A percentile compares a stretch with the other conserved stretches of the same genome.
Evolutionary conservation across 257 asterid genomes (phyloP).

Genomic region (Ballota nigra): DNA sequence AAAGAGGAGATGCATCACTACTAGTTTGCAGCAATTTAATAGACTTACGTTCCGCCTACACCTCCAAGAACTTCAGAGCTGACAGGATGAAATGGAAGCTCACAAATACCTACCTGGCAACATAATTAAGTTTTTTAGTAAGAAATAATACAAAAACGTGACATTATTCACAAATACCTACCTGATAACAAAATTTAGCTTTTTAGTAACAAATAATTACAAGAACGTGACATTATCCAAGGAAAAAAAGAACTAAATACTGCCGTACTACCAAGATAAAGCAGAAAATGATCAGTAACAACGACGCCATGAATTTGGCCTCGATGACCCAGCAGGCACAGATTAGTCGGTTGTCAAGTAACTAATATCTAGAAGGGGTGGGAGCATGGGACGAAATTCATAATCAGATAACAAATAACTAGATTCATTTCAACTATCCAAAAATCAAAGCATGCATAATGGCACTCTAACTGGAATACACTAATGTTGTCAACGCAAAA

Average conservation of each 20-base stretch:
- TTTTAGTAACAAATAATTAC: slow-evolving; percentile 3
- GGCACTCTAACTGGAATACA: background rate
- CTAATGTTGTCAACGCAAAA: background rate
- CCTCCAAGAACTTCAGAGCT: slow-evolving; percentile 94
- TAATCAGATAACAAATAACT: background rate
- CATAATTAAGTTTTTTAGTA: slow-evolving; percentile 13
- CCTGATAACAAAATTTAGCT: slow-evolving; percentile 42
- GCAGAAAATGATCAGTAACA: background rate
- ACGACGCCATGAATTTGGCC: background rate
- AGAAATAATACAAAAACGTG: background rate
- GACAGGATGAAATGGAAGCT: slow-evolving; percentile 98
- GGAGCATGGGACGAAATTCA: background rate
- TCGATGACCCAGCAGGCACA: background rate
- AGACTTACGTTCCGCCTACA: slow-evolving; percentile 97
- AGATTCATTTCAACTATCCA: background rate
- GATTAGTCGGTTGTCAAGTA: background rate
- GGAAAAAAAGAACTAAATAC: background rate
- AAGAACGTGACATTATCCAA: background rate
- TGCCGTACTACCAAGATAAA: background rate
- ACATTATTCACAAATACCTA: slow-evolving; percentile 65
- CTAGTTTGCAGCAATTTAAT: background rate
- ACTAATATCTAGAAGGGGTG: background rate
- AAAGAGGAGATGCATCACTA: slow-evolving; percentile 12
- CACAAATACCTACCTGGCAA: slow-evolving; percentile 84
- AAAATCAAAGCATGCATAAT: background rate